These are phyloP conservation scores for Nemania diffusa DNA, from an alignment of 2,329 filamentous ascomycete genomes.

Conservation along the genomic window DNA sequence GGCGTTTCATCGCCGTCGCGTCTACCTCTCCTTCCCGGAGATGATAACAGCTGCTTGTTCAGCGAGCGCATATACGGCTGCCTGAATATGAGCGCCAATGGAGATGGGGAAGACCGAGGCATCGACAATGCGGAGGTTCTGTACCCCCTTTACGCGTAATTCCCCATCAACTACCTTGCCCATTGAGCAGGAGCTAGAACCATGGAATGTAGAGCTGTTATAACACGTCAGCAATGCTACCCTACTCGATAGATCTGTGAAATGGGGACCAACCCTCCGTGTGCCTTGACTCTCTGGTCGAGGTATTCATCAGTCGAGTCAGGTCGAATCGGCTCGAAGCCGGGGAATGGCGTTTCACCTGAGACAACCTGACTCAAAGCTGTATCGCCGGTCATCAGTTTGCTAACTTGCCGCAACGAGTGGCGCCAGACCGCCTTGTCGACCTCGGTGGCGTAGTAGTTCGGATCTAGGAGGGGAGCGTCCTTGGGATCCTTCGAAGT, in stretches of 20 bases:
- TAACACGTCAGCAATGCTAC: no score
- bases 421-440: slow-evolving; percentile 39
- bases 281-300: slow-evolving; percentile 35
- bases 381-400: slow-evolving; percentile 37
- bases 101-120: slow-evolving; percentile 52
- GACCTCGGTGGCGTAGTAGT: slow-evolving; percentile 40
- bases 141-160: slow-evolving; percentile 52
- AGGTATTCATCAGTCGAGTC: slow-evolving; percentile 38
- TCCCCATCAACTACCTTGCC: slow-evolving; percentile 53
- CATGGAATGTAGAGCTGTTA: slow-evolving; percentile 19
- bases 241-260: no score
- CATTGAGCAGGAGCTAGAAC: slow-evolving; percentile 28
- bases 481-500: slow-evolving; percentile 35
- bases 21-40: slow-evolving; percentile 37
- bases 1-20: neutral
- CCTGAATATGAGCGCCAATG: slow-evolving; percentile 60
- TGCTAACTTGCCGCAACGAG: slow-evolving; percentile 30
- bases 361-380: slow-evolving; percentile 35
- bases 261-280: slow-evolving; percentile 22
- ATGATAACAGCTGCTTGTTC: slow-evolving; percentile 69
- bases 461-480: slow-evolving; percentile 40
- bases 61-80: slow-evolving; percentile 64
- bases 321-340: slow-evolving; percentile 26
- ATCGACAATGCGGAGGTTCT: slow-evolving; percentile 53
- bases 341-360: slow-evolving; percentile 29